phyloP scores from a whole-genome alignment of 2,329 filamentous ascomycete species.

The Microascus cirrosus region DNA sequence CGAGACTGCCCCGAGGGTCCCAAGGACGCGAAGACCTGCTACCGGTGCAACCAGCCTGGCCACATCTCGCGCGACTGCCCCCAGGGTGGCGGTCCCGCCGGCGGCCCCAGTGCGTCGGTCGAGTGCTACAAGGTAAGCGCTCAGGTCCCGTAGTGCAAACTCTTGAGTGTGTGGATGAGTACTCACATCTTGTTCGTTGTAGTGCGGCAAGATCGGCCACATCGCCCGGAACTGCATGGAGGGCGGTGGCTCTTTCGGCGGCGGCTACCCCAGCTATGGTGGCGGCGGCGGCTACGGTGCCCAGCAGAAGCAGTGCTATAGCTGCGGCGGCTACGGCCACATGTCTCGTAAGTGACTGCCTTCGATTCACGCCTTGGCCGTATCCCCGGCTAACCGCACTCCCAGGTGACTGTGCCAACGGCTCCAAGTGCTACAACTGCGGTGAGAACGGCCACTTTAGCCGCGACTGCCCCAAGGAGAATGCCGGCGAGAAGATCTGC shows the following conservation, averaged over 20 bases:
- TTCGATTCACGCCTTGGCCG: not conserved
- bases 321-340: conserved; percentile 92
- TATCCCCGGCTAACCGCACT: not conserved
- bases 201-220: conserved; percentile 91
- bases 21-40: conserved; percentile 75
- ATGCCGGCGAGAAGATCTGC: conserved; percentile 86
- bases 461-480: conserved; percentile 91
- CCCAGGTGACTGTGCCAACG: conserved; percentile 83
- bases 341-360: conserved; percentile 61
- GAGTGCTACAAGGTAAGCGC: conserved; percentile 77
- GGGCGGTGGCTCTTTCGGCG: conserved; percentile 40
- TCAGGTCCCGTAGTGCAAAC: not conserved
- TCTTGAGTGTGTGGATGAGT: not conserved
- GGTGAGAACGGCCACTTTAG: conserved; percentile 89
- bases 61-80: conserved; percentile 88
- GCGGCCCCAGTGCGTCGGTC: conserved; percentile 38
- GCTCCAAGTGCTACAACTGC: conserved; percentile 99
- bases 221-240: conserved; percentile 86
- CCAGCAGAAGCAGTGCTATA: conserved; percentile 86
- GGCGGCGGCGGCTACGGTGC: conserved; percentile 36
- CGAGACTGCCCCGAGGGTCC: conserved; percentile 83
- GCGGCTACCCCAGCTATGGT: conserved; percentile 32
- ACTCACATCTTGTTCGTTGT: conserved; percentile 4
- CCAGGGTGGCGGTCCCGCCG: conserved; percentile 35
- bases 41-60: conserved; percentile 69